These are phyloP conservation scores for Sporothrix schenckii DNA, from an alignment of 2,329 filamentous ascomycete genomes.

Conservation along the genomic window DNA sequence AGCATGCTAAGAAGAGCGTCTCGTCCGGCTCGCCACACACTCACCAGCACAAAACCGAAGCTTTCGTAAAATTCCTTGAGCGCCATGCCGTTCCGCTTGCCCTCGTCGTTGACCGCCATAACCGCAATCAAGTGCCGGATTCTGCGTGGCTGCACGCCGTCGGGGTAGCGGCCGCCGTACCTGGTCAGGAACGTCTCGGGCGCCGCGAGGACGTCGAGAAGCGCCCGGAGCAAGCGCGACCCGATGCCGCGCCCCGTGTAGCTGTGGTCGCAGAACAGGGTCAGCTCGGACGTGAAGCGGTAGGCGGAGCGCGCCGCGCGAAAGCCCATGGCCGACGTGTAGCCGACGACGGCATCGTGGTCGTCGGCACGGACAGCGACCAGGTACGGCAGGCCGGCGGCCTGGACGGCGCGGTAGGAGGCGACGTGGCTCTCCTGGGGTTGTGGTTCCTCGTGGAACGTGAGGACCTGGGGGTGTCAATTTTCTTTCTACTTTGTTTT, in stretches of 20 bases:
- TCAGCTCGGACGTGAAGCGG: slow-evolving; percentile 24
- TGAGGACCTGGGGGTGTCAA: slow-evolving; percentile 4
- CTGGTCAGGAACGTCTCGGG: neutral
- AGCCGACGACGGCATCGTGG: slow-evolving; percentile 10
- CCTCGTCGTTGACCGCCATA: slow-evolving; percentile 23
- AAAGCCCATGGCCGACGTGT: neutral
- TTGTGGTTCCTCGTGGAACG: slow-evolving; percentile 18
- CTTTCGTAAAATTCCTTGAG: slow-evolving; percentile 24
- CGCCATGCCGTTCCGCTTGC: slow-evolving; percentile 5
- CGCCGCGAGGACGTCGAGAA: slow-evolving; percentile 13
- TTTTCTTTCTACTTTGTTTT: neutral
- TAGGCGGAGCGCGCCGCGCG: slow-evolving; percentile 21
- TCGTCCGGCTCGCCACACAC: neutral
- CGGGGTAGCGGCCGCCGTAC: slow-evolving; percentile 1
- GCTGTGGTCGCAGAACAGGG: slow-evolving; percentile 26
- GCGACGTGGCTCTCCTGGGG: slow-evolving; percentile 18
- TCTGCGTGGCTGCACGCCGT: neutral
- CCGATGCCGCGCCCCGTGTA: slow-evolving; percentile 26
- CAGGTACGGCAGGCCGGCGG: slow-evolving; percentile 23
- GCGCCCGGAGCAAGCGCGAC: slow-evolving; percentile 17
- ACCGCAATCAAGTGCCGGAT: slow-evolving; percentile 17
- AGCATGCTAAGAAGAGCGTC: neutral
- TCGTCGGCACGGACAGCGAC: slow-evolving; percentile 14
- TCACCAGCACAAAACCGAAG: slow-evolving; percentile 15
- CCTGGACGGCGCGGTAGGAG: slow-evolving; percentile 8